Evolutionary conservation across 345 rosid genomes (phyloP).

Genomic region (Gossypium arboreum): DNA sequence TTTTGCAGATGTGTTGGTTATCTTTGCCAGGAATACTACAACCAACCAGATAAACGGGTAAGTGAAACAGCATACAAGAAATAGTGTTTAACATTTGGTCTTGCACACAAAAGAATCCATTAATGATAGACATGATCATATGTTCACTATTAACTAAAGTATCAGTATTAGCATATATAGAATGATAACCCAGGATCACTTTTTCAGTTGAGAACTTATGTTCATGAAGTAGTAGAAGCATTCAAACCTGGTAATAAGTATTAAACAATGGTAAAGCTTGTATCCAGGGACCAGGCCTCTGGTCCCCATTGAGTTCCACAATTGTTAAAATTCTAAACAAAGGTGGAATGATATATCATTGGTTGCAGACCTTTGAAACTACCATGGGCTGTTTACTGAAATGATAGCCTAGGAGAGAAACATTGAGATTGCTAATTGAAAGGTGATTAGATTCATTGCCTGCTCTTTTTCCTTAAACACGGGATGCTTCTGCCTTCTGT

Average conservation of each 20-base stretch:
- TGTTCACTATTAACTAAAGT: background rate
- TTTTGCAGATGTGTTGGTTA: slow-evolving; percentile 81
- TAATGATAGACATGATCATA: background rate
- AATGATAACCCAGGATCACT: background rate
- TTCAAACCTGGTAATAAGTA: background rate
- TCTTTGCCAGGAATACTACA: slow-evolving; percentile 73
- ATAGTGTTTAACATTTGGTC: background rate
- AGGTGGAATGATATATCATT: background rate
- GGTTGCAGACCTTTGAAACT: background rate
- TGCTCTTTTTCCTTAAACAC: background rate
- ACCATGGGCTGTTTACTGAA: background rate
- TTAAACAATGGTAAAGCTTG: background rate
- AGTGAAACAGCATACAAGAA: background rate
- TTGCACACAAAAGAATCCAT: background rate
- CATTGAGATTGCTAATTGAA: background rate
- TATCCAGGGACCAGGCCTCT: background rate
- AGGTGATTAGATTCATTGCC: background rate
- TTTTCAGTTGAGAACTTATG: background rate
- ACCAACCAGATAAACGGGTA: slow-evolving; percentile 94
- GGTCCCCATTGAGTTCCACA: background rate
- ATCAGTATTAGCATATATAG: background rate
- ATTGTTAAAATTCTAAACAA: background rate
- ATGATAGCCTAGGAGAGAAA: background rate
- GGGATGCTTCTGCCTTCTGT: slow-evolving; percentile 19
- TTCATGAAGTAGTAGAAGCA: background rate